phyloP scores from a whole-genome alignment of 179 eudicot genomes.

The Monotropa hypopitys region DNA sequence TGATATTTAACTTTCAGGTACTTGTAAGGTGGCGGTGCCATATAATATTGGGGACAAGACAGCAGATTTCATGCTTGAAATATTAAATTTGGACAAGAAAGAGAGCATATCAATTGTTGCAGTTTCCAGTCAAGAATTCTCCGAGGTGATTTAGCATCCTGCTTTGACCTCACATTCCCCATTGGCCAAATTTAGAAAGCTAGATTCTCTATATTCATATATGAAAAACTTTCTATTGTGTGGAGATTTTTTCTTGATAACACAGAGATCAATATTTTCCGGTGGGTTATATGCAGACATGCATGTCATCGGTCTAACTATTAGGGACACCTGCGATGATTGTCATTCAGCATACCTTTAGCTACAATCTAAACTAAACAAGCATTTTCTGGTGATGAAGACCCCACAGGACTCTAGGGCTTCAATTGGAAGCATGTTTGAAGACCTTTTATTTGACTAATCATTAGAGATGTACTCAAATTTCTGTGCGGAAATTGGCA shows the following conservation, averaged over 20 bases:
- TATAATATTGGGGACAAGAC: constrained; percentile 67
- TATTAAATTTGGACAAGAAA: constrained; percentile 78
- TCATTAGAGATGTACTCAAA: neutral
- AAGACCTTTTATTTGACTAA: neutral
- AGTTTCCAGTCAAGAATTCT: constrained; percentile 79
- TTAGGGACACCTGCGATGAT: neutral
- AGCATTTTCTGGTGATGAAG: neutral
- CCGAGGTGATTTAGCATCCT: constrained; percentile 46
- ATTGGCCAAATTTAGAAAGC: neutral
- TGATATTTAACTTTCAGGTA: constrained; percentile 35
- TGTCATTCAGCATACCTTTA: neutral
- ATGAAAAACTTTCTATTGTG: constrained; percentile 7
- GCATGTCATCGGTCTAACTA: neutral
- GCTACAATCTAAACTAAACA: neutral
- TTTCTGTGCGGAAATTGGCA: neutral
- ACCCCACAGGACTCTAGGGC: neutral
- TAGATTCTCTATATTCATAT: constrained; percentile 13
- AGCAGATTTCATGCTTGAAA: constrained; percentile 64
- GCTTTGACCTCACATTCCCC: constrained; percentile 17
- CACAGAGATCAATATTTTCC: neutral
- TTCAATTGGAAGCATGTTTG: neutral
- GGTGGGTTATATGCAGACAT: neutral
- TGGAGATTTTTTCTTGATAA: neutral
- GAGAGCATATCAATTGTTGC: constrained; percentile 61
- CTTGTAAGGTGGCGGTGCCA: constrained; percentile 54